Percentiles rank a stretch among this genome's conserved stretches.
Conservation (phyloP, 1,139 yeast genomes). For the Protomyces lactucae-debilis region DNA sequence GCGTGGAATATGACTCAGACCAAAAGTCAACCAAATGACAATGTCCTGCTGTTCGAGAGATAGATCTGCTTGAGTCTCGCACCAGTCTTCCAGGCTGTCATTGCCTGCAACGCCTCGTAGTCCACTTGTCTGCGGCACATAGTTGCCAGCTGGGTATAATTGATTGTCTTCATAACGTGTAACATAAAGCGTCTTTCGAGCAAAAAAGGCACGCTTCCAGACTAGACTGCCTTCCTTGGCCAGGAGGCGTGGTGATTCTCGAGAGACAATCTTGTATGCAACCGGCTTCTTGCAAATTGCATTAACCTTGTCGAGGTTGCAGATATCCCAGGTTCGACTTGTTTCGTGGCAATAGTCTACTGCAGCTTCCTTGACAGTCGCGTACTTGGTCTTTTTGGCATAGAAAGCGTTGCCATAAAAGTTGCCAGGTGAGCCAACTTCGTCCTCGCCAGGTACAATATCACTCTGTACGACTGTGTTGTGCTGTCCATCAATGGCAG, state of each 20-base stretch:
- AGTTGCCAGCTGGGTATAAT: slow-evolving; percentile 73
- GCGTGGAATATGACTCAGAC: slow-evolving; percentile 79
- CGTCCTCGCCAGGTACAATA: slow-evolving; percentile 55
- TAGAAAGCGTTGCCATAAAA: slow-evolving; percentile 70
- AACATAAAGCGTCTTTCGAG: slow-evolving; percentile 60
- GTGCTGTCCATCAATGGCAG: slow-evolving; percentile 73
- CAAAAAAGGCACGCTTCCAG: slow-evolving; percentile 79
- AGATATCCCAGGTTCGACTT: slow-evolving; percentile 72
- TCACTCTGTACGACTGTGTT: slow-evolving; percentile 70
- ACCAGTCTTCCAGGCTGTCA: slow-evolving; percentile 68
- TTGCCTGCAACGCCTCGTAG: slow-evolving; percentile 47
- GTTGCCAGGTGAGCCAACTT: slow-evolving; percentile 62
- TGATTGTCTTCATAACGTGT: slow-evolving; percentile 60
- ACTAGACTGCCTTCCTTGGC: slow-evolving; percentile 72
- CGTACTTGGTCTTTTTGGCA: slow-evolving; percentile 58
- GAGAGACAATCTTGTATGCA: slow-evolving; percentile 71
- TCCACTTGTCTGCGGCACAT: slow-evolving; percentile 76
- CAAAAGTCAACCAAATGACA: slow-evolving; percentile 72
- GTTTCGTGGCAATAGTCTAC: slow-evolving; percentile 58
- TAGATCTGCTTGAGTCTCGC: slow-evolving; percentile 52
- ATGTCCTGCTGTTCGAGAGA: slow-evolving; percentile 68
- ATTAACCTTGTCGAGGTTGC: slow-evolving; percentile 63
- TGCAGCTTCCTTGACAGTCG: slow-evolving; percentile 63
- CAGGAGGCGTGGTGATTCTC: slow-evolving; percentile 65
- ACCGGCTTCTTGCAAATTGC: slow-evolving; percentile 70